A percentile compares a stretch with the other conserved stretches of the same genome.
phyloP scores from a whole-genome alignment of 805 yeast species.

The Ogataea minuta region DNA sequence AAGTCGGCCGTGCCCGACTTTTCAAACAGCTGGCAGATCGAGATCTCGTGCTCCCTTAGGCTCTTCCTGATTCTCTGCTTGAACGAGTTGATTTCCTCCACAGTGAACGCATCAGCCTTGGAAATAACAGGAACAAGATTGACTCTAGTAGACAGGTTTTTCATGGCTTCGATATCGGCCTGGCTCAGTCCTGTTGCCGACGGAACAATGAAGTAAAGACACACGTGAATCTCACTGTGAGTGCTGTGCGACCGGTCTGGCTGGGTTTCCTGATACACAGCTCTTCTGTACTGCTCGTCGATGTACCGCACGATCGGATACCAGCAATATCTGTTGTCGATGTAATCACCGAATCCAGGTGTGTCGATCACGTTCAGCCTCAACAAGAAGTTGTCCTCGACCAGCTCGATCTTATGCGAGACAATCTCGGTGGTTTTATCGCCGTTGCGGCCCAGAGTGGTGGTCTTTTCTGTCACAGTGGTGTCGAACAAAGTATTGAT shows the following conservation, averaged over 20 bases:
- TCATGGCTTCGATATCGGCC: slow-evolving; percentile 72
- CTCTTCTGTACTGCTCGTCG: slow-evolving; percentile 72
- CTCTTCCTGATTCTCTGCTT: slow-evolving; percentile 52
- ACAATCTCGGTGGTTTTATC: slow-evolving; percentile 34
- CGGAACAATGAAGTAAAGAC: slow-evolving; percentile 79
- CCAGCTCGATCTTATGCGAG: slow-evolving; percentile 47
- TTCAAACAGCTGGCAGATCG: slow-evolving; percentile 49
- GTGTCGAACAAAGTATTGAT: slow-evolving; percentile 75
- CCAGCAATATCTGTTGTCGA: slow-evolving; percentile 68
- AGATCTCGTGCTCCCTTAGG: slow-evolving; percentile 54
- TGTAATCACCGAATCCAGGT: slow-evolving; percentile 72
- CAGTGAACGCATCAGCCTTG: slow-evolving; percentile 73
- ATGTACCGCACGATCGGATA: slow-evolving; percentile 66
- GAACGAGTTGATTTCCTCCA: slow-evolving; percentile 50
- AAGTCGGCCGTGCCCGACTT: slow-evolving; percentile 37
- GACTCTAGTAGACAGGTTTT: slow-evolving; percentile 64
- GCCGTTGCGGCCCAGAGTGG: slow-evolving; percentile 26
- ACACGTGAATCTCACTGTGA: slow-evolving; percentile 79
- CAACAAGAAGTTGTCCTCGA: slow-evolving; percentile 58
- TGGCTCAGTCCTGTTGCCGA: slow-evolving; percentile 58
- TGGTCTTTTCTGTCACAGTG: slow-evolving; percentile 30
- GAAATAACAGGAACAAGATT: slow-evolving; percentile 81
- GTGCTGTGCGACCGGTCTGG: slow-evolving; percentile 51
- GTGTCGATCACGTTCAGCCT: slow-evolving; percentile 66
- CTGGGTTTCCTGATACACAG: slow-evolving; percentile 75